phyloP scores from a whole-genome alignment of 257 asterid species.

The Schizonepeta tenuifolia region DNA sequence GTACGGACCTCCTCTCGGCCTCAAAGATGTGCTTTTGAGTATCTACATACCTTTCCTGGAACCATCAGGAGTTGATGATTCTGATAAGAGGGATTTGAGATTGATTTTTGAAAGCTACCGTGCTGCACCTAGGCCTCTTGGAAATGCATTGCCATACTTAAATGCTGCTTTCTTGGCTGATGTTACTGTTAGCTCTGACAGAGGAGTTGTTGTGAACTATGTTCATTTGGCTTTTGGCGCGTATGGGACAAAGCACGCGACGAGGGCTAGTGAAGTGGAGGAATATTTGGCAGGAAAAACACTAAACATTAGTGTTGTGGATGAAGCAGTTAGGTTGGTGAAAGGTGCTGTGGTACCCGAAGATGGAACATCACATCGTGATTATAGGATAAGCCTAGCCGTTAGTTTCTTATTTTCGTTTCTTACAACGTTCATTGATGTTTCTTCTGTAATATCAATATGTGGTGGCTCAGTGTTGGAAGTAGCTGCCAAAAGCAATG shows the following conservation, averaged over 20 bases:
- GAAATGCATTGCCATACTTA: conserved; percentile 28
- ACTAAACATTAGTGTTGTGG: background rate
- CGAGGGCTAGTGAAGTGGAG: conserved; percentile 28
- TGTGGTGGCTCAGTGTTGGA: conserved; percentile 5
- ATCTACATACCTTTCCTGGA: conserved; percentile 27
- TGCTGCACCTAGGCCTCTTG: conserved; percentile 34
- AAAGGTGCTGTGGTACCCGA: conserved; percentile 18
- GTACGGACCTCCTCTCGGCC: conserved; percentile 27
- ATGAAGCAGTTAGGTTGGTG: conserved; percentile 26
- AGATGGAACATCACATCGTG: conserved; percentile 28
- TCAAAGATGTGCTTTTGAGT: conserved; percentile 23
- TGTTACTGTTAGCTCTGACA: background rate
- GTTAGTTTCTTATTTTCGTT: conserved; percentile 24
- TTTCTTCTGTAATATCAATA: background rate
- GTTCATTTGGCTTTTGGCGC: conserved; percentile 26
- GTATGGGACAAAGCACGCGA: conserved; percentile 23
- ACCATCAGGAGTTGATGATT: background rate
- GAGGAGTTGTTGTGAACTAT: conserved; percentile 12
- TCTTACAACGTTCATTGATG: conserved; percentile 1
- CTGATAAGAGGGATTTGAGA: background rate
- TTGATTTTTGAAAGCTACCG: conserved; percentile 26
- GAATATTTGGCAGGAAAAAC: conserved; percentile 25
- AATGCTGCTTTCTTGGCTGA: conserved; percentile 37
- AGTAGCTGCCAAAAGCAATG: background rate
- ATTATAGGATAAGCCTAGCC: conserved; percentile 34